Percentiles rank a stretch among this genome's conserved stretches.
These are phyloP conservation scores for Litsea cubeba DNA, from an alignment of 164 flowering plant species.

Conservation along the genomic window DNA sequence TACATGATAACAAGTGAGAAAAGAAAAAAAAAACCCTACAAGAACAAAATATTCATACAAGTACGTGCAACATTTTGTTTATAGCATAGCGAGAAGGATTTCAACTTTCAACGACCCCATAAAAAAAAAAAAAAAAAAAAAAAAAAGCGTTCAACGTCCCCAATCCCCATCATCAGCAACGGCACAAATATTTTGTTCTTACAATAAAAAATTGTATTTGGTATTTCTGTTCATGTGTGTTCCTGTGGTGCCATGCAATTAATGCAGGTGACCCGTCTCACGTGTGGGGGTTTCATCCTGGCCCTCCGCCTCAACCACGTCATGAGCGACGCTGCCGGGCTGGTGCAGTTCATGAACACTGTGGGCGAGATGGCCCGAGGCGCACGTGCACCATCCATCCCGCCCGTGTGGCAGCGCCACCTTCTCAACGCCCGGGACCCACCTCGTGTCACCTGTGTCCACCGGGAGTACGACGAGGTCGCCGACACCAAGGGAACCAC, in stretches of 20 bases:
- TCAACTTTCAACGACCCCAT: too few species aligned
- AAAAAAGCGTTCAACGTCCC: too few species aligned
- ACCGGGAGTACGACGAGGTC: constrained; percentile 22
- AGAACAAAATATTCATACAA: too few species aligned
- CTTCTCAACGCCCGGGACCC: constrained; percentile 26
- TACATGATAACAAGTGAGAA: too few species aligned
- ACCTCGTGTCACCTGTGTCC: constrained; percentile 15
- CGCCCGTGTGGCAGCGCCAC: constrained; percentile 25
- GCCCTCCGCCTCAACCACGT: constrained; percentile 37
- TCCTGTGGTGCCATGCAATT: background rate
- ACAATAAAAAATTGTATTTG: too few species aligned
- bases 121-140: too few species aligned
- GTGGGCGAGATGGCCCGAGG: constrained; percentile 30
- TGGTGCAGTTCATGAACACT: constrained; percentile 27
- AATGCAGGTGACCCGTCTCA: constrained; percentile 46
- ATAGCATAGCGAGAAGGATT: too few species aligned
- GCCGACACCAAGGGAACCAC: constrained; percentile 9
- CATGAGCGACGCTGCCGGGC: constrained; percentile 28
- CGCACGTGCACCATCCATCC: constrained; percentile 18
- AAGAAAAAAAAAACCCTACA: too few species aligned
- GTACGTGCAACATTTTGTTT: too few species aligned
- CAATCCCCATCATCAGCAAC: too few species aligned
- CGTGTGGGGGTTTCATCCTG: constrained; percentile 37
- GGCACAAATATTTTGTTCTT: too few species aligned
- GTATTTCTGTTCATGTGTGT: background rate